Evolutionary conservation across 2,329 filamentous ascomycete species (phyloP).

Genomic region (Macrophomina phaseolina): DNA sequence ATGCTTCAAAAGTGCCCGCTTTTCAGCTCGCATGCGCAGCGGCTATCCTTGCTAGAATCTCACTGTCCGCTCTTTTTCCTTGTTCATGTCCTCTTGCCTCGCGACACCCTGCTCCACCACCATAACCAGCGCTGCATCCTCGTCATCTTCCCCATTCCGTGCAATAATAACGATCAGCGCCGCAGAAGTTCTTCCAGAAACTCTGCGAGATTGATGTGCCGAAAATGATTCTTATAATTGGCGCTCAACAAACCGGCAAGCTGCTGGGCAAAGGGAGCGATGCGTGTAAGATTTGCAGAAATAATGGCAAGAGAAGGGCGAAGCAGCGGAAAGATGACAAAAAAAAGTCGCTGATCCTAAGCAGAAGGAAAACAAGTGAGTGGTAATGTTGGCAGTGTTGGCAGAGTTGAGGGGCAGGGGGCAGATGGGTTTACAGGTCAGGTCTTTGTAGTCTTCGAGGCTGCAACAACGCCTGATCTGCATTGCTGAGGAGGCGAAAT

Average conservation of each 20-base stretch:
- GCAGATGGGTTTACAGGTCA: neutral
- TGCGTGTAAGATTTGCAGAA: neutral
- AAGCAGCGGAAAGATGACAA: neutral
- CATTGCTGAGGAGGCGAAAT: neutral
- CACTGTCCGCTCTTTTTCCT: too few relatives aligned
- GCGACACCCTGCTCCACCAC: slow-evolving; percentile 4
- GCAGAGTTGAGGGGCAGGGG: neutral
- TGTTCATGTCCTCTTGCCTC: neutral
- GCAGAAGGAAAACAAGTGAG: too few relatives aligned
- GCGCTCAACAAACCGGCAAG: neutral
- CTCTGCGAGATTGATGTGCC: neutral
- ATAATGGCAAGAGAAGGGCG: neutral
- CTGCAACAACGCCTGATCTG: neutral
- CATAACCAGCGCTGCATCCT: slow-evolving; percentile 1
- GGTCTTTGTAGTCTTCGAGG: slow-evolving; percentile 3
- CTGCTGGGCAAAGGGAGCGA: neutral
- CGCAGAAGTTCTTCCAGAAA: neutral
- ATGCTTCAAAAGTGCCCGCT: too few relatives aligned
- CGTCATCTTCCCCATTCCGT: neutral
- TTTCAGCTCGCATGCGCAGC: too few relatives aligned
- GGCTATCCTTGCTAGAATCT: too few relatives aligned
- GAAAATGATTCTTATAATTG: neutral
- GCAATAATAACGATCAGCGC: neutral
- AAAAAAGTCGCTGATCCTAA: neutral
- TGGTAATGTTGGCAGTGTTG: too few relatives aligned